Evolutionary conservation across 2,329 filamentous ascomycete genomes (phyloP).

Genomic region (Escovopsis sp.): DNA sequence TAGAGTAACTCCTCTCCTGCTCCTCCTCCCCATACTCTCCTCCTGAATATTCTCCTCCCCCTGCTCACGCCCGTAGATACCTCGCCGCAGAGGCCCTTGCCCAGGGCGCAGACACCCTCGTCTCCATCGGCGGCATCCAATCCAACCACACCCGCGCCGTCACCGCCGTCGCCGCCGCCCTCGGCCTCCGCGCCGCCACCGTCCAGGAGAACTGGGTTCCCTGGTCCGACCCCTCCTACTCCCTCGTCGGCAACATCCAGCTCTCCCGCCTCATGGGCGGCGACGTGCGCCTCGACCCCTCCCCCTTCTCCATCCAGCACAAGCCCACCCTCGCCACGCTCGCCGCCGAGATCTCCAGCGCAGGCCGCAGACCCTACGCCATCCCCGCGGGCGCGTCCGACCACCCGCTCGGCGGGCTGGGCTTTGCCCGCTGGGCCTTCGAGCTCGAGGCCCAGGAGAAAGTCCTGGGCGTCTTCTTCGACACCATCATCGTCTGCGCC

Average conservation of each 20-base stretch:
- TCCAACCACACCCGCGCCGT: conserved; percentile 57
- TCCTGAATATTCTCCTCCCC: background rate
- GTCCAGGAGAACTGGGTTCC: conserved; percentile 56
- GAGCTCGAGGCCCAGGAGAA: conserved; percentile 51
- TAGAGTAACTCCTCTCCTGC: conserved; percentile 31
- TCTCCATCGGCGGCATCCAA: conserved; percentile 53
- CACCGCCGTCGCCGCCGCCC: conserved; percentile 42
- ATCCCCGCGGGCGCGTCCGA: conserved; percentile 58
- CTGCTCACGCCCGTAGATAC: conserved; percentile 28
- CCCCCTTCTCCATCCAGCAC: conserved; percentile 52
- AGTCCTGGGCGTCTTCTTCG: conserved; percentile 47
- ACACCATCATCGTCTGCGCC: conserved; percentile 52
- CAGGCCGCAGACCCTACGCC: conserved; percentile 50
- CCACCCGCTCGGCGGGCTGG: conserved; percentile 53
- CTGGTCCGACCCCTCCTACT: conserved; percentile 42
- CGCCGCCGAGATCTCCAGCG: conserved; percentile 32
- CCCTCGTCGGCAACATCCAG: conserved; percentile 55
- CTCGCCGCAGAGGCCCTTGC: conserved; percentile 46
- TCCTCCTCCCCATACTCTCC: background rate
- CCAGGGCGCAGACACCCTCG: conserved; percentile 42
- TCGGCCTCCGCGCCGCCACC: conserved; percentile 37
- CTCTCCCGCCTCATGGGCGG: conserved; percentile 52
- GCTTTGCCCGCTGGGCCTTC: conserved; percentile 56
- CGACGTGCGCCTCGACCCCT: conserved; percentile 43
- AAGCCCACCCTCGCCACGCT: conserved; percentile 42